Evolutionary conservation across 768 basidiomycete genomes (phyloP), one percentile per base, ranked within the genome.

Genomic region (Termitomyces sp.): DNA sequence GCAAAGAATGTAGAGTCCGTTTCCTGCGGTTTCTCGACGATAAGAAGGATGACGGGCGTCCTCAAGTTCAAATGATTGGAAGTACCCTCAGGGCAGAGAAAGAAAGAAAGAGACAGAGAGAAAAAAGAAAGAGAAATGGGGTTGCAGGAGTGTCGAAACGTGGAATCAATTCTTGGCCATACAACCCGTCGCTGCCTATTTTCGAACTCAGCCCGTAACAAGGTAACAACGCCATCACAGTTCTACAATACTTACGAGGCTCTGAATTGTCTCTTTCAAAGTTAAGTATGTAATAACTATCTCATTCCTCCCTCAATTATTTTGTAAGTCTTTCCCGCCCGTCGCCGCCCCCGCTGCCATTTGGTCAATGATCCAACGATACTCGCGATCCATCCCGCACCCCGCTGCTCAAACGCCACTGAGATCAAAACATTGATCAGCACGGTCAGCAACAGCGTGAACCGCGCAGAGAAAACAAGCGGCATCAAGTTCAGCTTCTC

Each of bases 291-390:
- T n/a, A 46, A 9, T 28, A 11, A 16, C 67, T 66, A 76, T 62
- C 75, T 74, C 86, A 89, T 85, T 38, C 85, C 87, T 22, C 87
- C 85, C 67, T 94, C 92, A 2, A 98, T 86, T 9, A 83, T 79
- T 75, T 95, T 96, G 81, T 98, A 98, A 54, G 82, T 74, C 71
- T 94, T 94, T 5, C 88, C 77, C 52, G 77, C 78, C 60, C 89
- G 78, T 62, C 83, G 75, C 59, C 78, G 79, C 52, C 75, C 78
- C 55, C 73, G 75, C 65, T 76, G 76, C 71, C 80, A 76, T 54
- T 74, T 73, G 59, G 75, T 71, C 63, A 84, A 62, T 40, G 70
- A 67, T 4, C 84, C 85, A n/a, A 90, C 75, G 35, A 82, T 35
- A n/a, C 70, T 74, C 11, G 88, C 84, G 35, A 92, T 79, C 18